Conservation (phyloP, 345 rosid genomes). For the Dipteronia sinensis region DNA sequence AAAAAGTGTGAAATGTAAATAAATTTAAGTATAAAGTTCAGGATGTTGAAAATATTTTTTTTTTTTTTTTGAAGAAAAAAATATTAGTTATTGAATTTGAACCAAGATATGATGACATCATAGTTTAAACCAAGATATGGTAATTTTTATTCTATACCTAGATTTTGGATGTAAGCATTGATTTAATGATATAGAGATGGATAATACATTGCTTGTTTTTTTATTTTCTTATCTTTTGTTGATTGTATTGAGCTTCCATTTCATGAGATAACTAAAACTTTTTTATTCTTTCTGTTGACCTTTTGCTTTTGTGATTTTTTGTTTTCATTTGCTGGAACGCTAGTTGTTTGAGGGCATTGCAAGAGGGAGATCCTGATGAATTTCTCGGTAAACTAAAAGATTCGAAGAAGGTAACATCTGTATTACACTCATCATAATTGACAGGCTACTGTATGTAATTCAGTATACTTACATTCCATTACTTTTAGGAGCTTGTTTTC, state of each 20-base stretch:
- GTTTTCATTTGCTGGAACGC: conserved; percentile 28
- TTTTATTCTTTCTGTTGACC: not conserved
- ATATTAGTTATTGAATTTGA: not conserved
- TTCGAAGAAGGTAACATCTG: conserved; percentile 71
- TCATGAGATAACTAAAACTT: not conserved
- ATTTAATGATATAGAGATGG: not conserved
- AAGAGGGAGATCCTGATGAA: conserved; percentile 78
- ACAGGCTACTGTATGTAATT: conserved; percentile 14
- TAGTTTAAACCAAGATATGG: not conserved
- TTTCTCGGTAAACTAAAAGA: conserved; percentile 57
- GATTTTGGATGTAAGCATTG: not conserved
- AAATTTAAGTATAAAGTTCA: not conserved
- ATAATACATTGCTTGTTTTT: not conserved
- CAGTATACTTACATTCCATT: conserved; percentile 15
- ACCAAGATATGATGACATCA: not conserved
- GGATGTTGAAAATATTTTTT: not conserved
- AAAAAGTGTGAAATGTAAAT: not conserved
- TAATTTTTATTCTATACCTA: not conserved
- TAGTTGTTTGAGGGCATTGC: conserved; percentile 87
- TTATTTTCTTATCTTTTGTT: not conserved
- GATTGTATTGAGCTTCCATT: not conserved
- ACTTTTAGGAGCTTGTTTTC: conserved; percentile 71
- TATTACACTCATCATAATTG: conserved; percentile 17
- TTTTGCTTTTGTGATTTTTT: conserved; percentile 11
- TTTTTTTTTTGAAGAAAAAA: too few relatives aligned